Conservation (phyloP, 2,329 filamentous ascomycete species). For the Fusarium luffae region DNA sequence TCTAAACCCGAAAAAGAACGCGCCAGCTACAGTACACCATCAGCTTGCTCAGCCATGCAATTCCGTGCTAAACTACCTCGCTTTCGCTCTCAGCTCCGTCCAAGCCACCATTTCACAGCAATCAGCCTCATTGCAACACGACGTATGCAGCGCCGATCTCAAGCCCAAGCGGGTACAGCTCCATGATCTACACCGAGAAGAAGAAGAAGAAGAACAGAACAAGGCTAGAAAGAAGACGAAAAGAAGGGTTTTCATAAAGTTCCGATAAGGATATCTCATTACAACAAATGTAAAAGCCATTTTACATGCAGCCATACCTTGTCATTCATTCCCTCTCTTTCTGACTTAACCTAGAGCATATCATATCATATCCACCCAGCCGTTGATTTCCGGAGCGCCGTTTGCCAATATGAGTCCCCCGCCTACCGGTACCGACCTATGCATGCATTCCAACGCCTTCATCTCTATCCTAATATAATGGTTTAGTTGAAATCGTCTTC, state of each 20-base stretch:
- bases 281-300: slow-evolving; percentile 17
- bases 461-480: neutral
- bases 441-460: slow-evolving; percentile 33
- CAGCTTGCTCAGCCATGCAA: slow-evolving; percentile 11
- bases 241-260: slow-evolving; percentile 15
- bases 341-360: slow-evolving; percentile 8
- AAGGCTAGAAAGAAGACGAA: neutral
- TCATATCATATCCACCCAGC: slow-evolving; percentile 22
- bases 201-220: neutral
- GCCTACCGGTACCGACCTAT: slow-evolving; percentile 21
- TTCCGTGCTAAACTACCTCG: neutral
- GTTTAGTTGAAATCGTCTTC: slow-evolving; percentile 9
- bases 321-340: slow-evolving; percentile 15
- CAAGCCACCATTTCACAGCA: slow-evolving; percentile 27
- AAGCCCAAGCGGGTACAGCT: slow-evolving; percentile 8
- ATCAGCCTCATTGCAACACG: slow-evolving; percentile 20
- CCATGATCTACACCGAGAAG: neutral
- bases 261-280: slow-evolving; percentile 37
- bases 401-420: slow-evolving; percentile 32
- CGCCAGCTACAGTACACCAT: neutral
- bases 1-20: neutral
- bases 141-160: slow-evolving; percentile 28
- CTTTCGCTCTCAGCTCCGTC: neutral
- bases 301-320: slow-evolving; percentile 28
- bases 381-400: slow-evolving; percentile 34